A percentile compares a stretch with the other conserved stretches of the same genome.
Evolutionary conservation across 1,139 yeast genomes (phyloP).

Genomic region (Suhomyces bokatorum): DNA sequence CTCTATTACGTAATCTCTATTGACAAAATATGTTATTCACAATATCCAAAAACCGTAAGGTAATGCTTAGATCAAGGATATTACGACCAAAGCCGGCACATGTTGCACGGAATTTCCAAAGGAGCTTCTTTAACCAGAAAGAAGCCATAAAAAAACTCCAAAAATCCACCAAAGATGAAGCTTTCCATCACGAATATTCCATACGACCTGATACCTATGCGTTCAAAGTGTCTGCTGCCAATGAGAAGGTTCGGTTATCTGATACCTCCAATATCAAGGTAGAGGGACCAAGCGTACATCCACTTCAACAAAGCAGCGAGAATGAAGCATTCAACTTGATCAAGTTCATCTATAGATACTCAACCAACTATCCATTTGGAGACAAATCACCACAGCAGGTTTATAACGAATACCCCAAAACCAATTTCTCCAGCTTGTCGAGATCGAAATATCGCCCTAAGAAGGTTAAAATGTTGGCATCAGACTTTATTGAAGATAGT

Average conservation of each 20-base stretch:
- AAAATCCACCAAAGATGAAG: constrained; percentile 26
- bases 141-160: constrained; percentile 21
- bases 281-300: constrained; percentile 22
- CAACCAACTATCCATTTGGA: constrained; percentile 48
- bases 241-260: constrained; percentile 18
- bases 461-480: constrained; percentile 64
- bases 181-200: constrained; percentile 46
- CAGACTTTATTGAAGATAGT: constrained; percentile 85
- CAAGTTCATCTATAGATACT: constrained; percentile 41
- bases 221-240: constrained; percentile 39
- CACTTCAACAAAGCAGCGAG: constrained; percentile 27
- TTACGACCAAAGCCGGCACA: not conserved
- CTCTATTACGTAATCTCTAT: constrained; percentile 1
- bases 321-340: constrained; percentile 29
- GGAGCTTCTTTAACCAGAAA: constrained; percentile 25
- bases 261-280: constrained; percentile 1
- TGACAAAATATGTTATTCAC: too few species aligned
- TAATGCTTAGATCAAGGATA: constrained; percentile 1
- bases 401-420: constrained; percentile 39
- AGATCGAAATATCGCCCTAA: constrained; percentile 54
- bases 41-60: not conserved
- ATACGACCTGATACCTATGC: constrained; percentile 51
- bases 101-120: constrained; percentile 1
- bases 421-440: constrained; percentile 49
- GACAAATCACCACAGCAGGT: constrained; percentile 42